Percentiles rank a stretch among this genome's conserved stretches.
Evolutionary conservation across 345 rosid genomes (phyloP).

Genomic region (Populus ilicifolia): DNA sequence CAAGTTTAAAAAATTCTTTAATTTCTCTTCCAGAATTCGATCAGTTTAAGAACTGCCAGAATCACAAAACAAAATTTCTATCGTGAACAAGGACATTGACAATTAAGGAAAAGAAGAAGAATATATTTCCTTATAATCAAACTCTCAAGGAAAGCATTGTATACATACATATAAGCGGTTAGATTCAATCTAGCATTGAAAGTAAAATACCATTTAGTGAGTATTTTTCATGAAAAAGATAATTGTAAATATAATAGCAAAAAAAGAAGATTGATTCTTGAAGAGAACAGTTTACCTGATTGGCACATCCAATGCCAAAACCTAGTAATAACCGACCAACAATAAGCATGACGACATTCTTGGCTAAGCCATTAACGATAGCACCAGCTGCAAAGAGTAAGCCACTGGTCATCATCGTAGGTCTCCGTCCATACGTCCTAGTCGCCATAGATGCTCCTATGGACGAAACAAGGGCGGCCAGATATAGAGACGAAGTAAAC

Average conservation of each 20-base stretch:
- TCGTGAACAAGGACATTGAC: no score
- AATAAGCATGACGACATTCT: slow-evolving; percentile 25
- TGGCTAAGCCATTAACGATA: slow-evolving; percentile 26
- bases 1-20: no score
- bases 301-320: slow-evolving; percentile 35
- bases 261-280: not conserved
- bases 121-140: no score
- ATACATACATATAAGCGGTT: no score
- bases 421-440: slow-evolving; percentile 19
- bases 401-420: slow-evolving; percentile 26
- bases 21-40: no score
- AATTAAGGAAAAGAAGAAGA: no score
- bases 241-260: not conserved
- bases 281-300: slow-evolving; percentile 21
- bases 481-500: slow-evolving; percentile 41
- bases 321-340: slow-evolving; percentile 37
- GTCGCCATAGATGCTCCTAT: slow-evolving; percentile 6
- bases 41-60: no score
- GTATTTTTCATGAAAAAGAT: no score
- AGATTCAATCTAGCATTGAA: no score
- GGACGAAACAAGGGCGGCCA: slow-evolving; percentile 36
- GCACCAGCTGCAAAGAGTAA: slow-evolving; percentile 30
- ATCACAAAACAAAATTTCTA: no score
- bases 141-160: no score
- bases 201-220: no score